Evolutionary conservation across 495 filamentous ascomycete species (phyloP), one percentile per base, ranked within the genome.

Genomic region (Penicillium manginii): DNA sequence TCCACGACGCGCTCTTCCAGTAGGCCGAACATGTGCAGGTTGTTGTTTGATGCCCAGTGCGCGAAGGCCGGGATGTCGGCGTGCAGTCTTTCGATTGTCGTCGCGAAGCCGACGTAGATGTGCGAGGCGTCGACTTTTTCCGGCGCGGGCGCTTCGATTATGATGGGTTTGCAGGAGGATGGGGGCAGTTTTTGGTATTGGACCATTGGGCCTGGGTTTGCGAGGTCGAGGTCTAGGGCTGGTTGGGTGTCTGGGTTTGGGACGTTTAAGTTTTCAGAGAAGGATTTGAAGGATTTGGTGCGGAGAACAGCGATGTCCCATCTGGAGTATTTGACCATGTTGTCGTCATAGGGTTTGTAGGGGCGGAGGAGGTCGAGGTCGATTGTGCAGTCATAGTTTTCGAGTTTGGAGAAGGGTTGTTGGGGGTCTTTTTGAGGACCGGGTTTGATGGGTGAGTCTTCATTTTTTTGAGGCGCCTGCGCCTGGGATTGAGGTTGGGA

Each of bases 91-190:
- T 47, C 45, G 12, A 47, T 47, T 22, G 45, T 47, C 15, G 45
- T 47, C 5, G 45, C 45, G 45, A 47, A 47, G 15, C 45, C 45
- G 10, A 47, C 45, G n/a, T 47, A 47, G 8, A 47, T 26, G n/a
- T 47, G 45, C 21, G 45, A 47, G 3, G 45, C 45, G 22, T 47
- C 45, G 45, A 47, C 45, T 26, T 10, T 47, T n/a, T 47, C 45
- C 5, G 22, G 18, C 3, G 45, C 18, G 7, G 45, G 45, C 15
- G 45, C 45, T 26, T 47, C 45, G 18, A 47, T 22, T 3, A 47
- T 83, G 83, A 86, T 60, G 82, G 81, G 67, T 62, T 50, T 69
- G 29, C 17, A 72, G 49, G 5, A 42, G 52, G 3, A 64, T n/a
- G n/a, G 55, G 43, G 2, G 55, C 14, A 8, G 54, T 22, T 35